Percentiles rank a stretch among this genome's conserved stretches.
These are phyloP conservation scores for Melocanna baccifera DNA, from an alignment of 176 grass and related monocot genomes.

Conservation along the genomic window DNA sequence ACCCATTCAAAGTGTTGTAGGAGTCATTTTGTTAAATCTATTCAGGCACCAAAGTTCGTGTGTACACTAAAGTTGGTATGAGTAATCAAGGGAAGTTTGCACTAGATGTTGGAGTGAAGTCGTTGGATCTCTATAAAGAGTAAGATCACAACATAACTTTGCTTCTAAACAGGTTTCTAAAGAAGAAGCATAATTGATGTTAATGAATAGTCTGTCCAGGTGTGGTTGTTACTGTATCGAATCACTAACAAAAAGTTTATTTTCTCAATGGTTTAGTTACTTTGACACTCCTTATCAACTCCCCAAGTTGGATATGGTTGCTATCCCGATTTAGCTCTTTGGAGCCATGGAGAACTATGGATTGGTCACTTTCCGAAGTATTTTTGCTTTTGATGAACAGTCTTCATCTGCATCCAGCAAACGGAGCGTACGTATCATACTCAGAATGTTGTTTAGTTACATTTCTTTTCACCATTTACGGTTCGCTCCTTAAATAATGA, in stretches of 20 bases:
- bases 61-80: constrained; percentile 80
- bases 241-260: constrained; percentile 17
- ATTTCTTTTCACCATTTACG: constrained; percentile 4
- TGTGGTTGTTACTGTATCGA: neutral
- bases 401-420: constrained; percentile 56
- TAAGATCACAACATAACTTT: constrained; percentile 27
- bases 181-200: neutral
- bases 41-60: constrained; percentile 66
- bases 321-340: constrained; percentile 87
- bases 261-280: constrained; percentile 50
- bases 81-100: constrained; percentile 76
- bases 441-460: constrained; percentile 10
- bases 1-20: neutral
- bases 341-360: constrained; percentile 98
- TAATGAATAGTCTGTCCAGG: neutral
- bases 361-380: constrained; percentile 71
- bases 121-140: constrained; percentile 75
- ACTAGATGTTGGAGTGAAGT: constrained; percentile 77
- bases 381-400: constrained; percentile 68
- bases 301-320: constrained; percentile 94
- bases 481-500: constrained; percentile 14
- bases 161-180: constrained; percentile 14
- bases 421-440: constrained; percentile 39
- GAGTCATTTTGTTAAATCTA: constrained; percentile 14
- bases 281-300: constrained; percentile 84